Evolutionary conservation across 768 basidiomycete species (phyloP).

Genomic region (Tephrocybe sp.): DNA sequence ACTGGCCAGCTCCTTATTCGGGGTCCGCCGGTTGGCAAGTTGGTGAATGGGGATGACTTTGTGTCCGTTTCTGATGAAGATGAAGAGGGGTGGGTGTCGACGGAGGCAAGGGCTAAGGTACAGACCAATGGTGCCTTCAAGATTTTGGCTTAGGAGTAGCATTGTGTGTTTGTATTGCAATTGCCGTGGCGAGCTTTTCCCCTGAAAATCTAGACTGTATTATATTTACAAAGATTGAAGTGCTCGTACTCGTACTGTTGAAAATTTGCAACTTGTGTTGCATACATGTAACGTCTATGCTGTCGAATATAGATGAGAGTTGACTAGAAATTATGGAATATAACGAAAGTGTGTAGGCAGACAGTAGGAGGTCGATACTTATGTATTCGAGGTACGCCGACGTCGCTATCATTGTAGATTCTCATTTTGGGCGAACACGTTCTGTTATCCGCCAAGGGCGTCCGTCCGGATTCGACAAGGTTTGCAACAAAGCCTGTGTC

Average conservation of each 20-base stretch:
- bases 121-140: constrained; percentile 69
- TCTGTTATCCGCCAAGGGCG: too few species aligned
- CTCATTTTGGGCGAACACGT: too few species aligned
- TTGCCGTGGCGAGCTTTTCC: neutral
- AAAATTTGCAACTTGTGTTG: too few species aligned
- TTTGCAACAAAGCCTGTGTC: too few species aligned
- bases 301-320: too few species aligned
- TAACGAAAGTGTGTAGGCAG: too few species aligned
- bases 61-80: constrained; percentile 32
- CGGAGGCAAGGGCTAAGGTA: constrained; percentile 43
- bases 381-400: too few species aligned
- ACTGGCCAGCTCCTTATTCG: constrained; percentile 57
- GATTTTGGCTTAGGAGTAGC: constrained; percentile 18
- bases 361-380: too few species aligned
- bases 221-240: neutral
- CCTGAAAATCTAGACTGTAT: neutral
- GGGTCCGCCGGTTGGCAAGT: constrained; percentile 70
- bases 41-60: constrained; percentile 39
- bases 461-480: too few species aligned
- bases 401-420: too few species aligned
- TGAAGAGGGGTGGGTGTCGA: constrained; percentile 44
- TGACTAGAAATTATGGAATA: too few species aligned
- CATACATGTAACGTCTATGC: too few species aligned
- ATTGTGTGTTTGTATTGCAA: neutral
- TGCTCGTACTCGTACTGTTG: neutral